A percentile compares a stretch with the other conserved stretches of the same genome.
These are phyloP conservation scores for Arthroderma sp. DNA, from an alignment of 2,329 filamentous ascomycete species.

Conservation along the genomic window DNA sequence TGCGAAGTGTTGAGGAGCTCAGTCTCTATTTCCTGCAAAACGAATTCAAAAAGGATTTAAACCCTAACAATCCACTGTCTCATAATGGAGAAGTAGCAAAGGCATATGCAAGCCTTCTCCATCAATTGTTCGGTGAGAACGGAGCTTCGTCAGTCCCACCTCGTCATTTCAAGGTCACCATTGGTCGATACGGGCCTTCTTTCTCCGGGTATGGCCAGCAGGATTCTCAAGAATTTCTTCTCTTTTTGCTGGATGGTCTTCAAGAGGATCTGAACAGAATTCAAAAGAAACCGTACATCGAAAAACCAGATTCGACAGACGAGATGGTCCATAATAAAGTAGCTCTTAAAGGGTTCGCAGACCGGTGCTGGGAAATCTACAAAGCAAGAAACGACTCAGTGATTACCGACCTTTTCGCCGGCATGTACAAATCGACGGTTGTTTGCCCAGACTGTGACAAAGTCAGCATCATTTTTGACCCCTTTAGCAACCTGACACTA, in stretches of 20 bases:
- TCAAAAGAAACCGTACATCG: slow-evolving; percentile 89
- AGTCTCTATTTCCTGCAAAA: slow-evolving; percentile 77
- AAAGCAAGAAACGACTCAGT: slow-evolving; percentile 87
- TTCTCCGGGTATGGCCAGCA: slow-evolving; percentile 95
- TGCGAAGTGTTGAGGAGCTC: slow-evolving; percentile 84
- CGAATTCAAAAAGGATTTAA: slow-evolving; percentile 67
- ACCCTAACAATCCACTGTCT: slow-evolving; percentile 70
- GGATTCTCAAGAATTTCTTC: slow-evolving; percentile 92
- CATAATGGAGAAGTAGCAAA: slow-evolving; percentile 79
- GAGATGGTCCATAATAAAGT: slow-evolving; percentile 77
- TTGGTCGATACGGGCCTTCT: slow-evolving; percentile 67
- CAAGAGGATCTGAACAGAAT: slow-evolving; percentile 93
- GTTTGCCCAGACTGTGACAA: slow-evolving; percentile 85
- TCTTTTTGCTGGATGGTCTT: slow-evolving; percentile 83
- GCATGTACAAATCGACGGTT: slow-evolving; percentile 96
- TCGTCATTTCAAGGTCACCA: slow-evolving; percentile 64
- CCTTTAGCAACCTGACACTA: slow-evolving; percentile 86
- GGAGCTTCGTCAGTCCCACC: slow-evolving; percentile 59
- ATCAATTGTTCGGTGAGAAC: slow-evolving; percentile 62
- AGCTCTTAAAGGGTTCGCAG: slow-evolving; percentile 71
- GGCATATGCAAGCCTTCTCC: slow-evolving; percentile 63
- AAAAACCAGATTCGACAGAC: slow-evolving; percentile 95
- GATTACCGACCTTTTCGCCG: slow-evolving; percentile 88
- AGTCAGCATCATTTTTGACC: slow-evolving; percentile 97
- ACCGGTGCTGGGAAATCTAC: slow-evolving; percentile 83